Evolutionary conservation across 106 monocot species (phyloP).

Genomic region (Agapanthus africanus): DNA sequence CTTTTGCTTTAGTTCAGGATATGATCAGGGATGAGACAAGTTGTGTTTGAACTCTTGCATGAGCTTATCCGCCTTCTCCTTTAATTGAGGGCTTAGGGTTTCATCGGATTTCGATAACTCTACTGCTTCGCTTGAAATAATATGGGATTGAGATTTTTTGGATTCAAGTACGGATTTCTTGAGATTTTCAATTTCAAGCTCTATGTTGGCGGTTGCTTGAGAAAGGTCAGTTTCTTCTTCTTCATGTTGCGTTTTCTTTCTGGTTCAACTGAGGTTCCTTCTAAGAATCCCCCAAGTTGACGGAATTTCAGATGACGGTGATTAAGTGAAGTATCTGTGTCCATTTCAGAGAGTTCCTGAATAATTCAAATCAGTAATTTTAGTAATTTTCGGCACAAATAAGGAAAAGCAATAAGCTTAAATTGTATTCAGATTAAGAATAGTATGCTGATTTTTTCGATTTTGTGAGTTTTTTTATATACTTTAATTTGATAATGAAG

Average conservation of each 20-base stretch:
- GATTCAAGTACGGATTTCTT: slow-evolving; percentile 36
- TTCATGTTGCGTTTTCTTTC: slow-evolving; percentile 69
- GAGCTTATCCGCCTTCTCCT: slow-evolving; percentile 49
- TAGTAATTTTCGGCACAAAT: no score
- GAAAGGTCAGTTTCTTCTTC: slow-evolving; percentile 43
- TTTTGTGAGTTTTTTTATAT: no score
- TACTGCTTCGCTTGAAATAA: slow-evolving; percentile 39
- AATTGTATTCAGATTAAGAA: no score
- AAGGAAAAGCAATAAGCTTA: no score
- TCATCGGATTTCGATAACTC: slow-evolving; percentile 47
- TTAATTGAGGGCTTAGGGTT: slow-evolving; percentile 30
- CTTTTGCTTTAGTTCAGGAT: slow-evolving; percentile 53
- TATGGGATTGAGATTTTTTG: slow-evolving; percentile 18
- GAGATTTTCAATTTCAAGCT: slow-evolving; percentile 49
- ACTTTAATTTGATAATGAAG: no score
- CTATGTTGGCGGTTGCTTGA: slow-evolving; percentile 38
- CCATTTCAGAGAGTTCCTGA: slow-evolving; percentile 54
- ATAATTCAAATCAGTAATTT: no score
- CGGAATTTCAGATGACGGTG: slow-evolving; percentile 61
- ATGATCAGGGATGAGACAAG: slow-evolving; percentile 36
- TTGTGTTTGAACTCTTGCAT: slow-evolving; percentile 52
- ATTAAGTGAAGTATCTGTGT: slow-evolving; percentile 33
- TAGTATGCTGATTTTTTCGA: no score
- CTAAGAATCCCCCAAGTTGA: slow-evolving; percentile 45
- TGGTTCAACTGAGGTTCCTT: slow-evolving; percentile 42